Evolutionary conservation across 305 asterid genomes (phyloP), one percentile per base, ranked within the genome.

Genomic region (Lippia alba): DNA sequence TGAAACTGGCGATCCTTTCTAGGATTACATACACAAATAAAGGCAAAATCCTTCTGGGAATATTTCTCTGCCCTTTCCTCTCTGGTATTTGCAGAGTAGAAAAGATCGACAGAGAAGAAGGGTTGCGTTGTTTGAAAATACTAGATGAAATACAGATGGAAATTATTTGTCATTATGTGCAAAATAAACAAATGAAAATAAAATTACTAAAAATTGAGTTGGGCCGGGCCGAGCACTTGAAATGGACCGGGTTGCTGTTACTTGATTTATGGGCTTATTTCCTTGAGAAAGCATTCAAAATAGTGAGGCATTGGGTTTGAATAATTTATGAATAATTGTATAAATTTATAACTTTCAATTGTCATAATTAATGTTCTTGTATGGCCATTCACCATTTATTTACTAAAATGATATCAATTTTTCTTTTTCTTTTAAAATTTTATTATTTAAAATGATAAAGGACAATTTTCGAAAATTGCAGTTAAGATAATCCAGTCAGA

Each of bases 81-180:
- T 40, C 62, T 53, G 39, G 71, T 66, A 17, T 5, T 56, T 19
- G 61, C 71, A 66, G 71, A 66, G 61, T 16, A 56, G 44, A 55
- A 20, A 55, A 20, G 72, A 67, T 67, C 64, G 56, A 19, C 8
- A 62, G 15, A 14, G 72, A 67, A 41, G 64, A 67, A 61, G 3
- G 12, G 51, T 40, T 36, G 56, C 64, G 12, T 4, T 53, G 71
- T 36, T 66, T 54, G 71, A 66, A 66, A 34, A 45, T 24, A 20
- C 55, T 8, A 36, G n/a, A n/a, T 14, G 46, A 58, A 58, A 34
- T n/a, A 60, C 46, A 15, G 14, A 49, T 17, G 19, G 19, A 7
- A 61, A 12, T 36, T 36, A 36, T 44, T 33, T 53, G 61, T 67
- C 54, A 19, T 5, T 16, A 7, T 3, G 4, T 17, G n/a, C 0